A percentile compares a stretch with the other conserved stretches of the same genome.
Conservation (phyloP, 1,284 basidiomycete genomes). For the Peniophora sp. region DNA sequence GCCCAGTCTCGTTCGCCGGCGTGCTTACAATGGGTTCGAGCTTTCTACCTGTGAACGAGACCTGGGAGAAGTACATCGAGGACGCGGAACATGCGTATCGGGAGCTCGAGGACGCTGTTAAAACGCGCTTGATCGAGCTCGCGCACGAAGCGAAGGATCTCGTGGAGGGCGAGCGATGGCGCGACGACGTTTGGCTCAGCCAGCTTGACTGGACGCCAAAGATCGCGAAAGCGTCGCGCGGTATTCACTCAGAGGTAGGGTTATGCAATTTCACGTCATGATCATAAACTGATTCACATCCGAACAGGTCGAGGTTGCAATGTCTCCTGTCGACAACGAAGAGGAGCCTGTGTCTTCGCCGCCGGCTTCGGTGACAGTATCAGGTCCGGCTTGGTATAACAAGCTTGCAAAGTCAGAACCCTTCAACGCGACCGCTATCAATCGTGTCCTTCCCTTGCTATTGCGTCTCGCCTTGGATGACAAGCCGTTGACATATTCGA, state of each 20-base stretch:
- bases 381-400: constrained; percentile 73
- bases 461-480: constrained; percentile 73
- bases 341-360: neutral
- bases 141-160: constrained; percentile 54
- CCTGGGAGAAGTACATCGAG: constrained; percentile 80
- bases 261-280: neutral
- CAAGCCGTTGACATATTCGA: constrained; percentile 57
- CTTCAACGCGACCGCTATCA: constrained; percentile 46
- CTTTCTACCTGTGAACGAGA: constrained; percentile 85
- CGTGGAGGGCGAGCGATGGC: constrained; percentile 48
- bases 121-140: constrained; percentile 56
- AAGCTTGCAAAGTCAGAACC: constrained; percentile 41
- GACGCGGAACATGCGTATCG: constrained; percentile 76
- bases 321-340: neutral
- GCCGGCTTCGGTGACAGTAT: constrained; percentile 10
- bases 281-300: neutral
- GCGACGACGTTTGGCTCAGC: constrained; percentile 77
- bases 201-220: constrained; percentile 98
- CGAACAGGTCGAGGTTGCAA: neutral
- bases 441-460: constrained; percentile 70
- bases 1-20: constrained; percentile 91
- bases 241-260: neutral
- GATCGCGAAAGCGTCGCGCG: constrained; percentile 52
- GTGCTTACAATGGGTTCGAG: constrained; percentile 89
- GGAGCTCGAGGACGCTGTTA: constrained; percentile 71